Base-by-base conservation (phyloP, 2,329 filamentous ascomycete species). In the Fusarium nematophilum region DNA sequence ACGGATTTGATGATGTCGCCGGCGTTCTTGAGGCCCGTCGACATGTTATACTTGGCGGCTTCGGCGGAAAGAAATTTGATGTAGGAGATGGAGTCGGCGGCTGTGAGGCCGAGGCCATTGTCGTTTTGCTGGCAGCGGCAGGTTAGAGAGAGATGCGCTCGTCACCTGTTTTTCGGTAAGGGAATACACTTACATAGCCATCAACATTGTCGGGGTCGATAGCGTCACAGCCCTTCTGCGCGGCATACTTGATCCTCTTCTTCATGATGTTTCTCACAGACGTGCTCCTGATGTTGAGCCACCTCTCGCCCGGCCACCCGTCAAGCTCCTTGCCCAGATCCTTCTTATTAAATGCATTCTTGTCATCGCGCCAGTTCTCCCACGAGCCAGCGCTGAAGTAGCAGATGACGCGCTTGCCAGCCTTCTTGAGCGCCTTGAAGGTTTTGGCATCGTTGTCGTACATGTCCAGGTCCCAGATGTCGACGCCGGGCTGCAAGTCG, bases 361-460 rank as follows among this genome's bases (percentile, higher is more conserved):
- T 79, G 69, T 92, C 90, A 1, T 79, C 73, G 3, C 89, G 81
- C 76, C 82, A 85, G 45, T 85, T 70, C 73, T 92, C 90, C 65
- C 83, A 90, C 7, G 85, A 88, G 1, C 90, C 90, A 0, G 87
- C 88, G 45, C 86, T 89, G 76, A 92, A 92, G 75, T 92, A 92
- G 77, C 90, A 92, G 54, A 92, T 87, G 48, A 91, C 84, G 58
- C 83, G 86, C 68, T 84, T 84, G 8, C 81, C 83, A 6, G 76
- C 72, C 44, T 83, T 84, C 52, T 81, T 77, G 71, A 88, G 86
- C 10, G 87, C 76, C 56, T 86, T 79, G 53, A 90, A 70, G 2
- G 72, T 72, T 11, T 60, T 45, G 3, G 52, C 59, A 21, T 68
- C 46, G 64, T 78, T 86, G 70, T 89, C 86, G 71, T 83, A 89